These are phyloP conservation scores for Physcia stellaris DNA, from an alignment of 495 filamentous ascomycete species.

Conservation along the genomic window DNA sequence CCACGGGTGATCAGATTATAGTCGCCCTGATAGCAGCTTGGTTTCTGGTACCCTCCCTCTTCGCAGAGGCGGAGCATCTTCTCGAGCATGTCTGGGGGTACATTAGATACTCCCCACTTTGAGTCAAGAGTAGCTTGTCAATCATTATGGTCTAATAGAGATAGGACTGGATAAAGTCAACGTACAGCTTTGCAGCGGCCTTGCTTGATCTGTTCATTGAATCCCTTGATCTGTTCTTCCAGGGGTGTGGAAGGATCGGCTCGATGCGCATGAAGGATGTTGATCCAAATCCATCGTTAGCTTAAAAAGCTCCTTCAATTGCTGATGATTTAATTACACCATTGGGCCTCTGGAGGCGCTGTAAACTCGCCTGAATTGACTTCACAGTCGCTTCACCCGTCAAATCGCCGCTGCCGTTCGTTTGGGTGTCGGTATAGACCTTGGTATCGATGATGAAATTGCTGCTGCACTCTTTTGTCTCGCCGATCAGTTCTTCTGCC, in stretches of 20 bases:
- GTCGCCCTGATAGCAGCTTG: conserved; percentile 27
- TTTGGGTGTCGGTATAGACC: conserved; percentile 11
- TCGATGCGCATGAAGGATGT: too few species aligned
- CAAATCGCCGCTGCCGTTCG: conserved; percentile 2
- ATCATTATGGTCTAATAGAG: not conserved
- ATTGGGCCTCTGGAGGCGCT: not conserved
- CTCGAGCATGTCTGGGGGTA: conserved; percentile 19
- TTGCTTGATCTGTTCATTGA: conserved; percentile 12
- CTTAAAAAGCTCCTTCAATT: too few species aligned
- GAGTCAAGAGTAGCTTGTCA: not conserved
- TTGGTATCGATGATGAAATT: conserved; percentile 31
- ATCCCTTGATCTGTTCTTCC: too few species aligned
- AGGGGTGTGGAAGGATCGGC: too few species aligned
- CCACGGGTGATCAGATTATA: conserved; percentile 28
- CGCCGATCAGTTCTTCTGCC: conserved; percentile 30
- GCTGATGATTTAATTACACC: too few species aligned
- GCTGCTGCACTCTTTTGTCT: conserved; percentile 16
- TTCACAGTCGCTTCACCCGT: not conserved
- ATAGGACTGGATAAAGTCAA: not conserved
- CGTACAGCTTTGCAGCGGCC: conserved; percentile 18
- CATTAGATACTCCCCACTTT: conserved; percentile 29
- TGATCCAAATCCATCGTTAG: too few species aligned
- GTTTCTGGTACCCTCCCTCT: conserved; percentile 24
- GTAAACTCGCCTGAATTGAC: conserved; percentile 2
- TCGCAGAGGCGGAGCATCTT: conserved; percentile 25